These are phyloP conservation scores for Fusarium decemcellulare DNA, from an alignment of 2,329 filamentous ascomycete species.

Conservation along the genomic window DNA sequence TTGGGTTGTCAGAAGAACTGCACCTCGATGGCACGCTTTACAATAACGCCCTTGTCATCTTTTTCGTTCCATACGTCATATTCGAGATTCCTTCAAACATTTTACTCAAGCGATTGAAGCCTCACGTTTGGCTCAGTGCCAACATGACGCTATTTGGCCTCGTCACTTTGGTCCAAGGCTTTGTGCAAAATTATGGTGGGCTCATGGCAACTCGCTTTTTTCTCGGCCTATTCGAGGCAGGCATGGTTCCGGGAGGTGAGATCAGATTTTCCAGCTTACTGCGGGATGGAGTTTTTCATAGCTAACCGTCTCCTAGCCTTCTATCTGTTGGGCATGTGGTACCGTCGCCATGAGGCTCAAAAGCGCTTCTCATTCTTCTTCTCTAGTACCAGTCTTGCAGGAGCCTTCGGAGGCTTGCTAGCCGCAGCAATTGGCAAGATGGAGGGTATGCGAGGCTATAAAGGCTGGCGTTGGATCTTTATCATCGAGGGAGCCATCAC, in stretches of 20 bases:
- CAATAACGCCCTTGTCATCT: slow-evolving; percentile 37
- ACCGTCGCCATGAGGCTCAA: neutral
- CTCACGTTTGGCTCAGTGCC: slow-evolving; percentile 10
- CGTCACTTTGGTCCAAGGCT: neutral
- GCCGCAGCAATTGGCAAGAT: slow-evolving; percentile 54
- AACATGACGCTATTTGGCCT: slow-evolving; percentile 18
- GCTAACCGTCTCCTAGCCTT: neutral
- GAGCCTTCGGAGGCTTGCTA: neutral
- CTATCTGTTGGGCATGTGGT: neutral
- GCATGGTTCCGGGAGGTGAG: too few relatives aligned
- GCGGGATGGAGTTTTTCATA: too few relatives aligned
- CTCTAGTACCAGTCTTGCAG: neutral
- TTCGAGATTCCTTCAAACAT: slow-evolving; percentile 44
- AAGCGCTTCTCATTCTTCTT: neutral
- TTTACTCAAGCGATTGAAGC: slow-evolving; percentile 16
- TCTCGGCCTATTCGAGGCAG: too few relatives aligned
- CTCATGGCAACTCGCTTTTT: too few relatives aligned
- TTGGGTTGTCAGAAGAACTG: too few relatives aligned
- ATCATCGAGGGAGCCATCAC: slow-evolving; percentile 77
- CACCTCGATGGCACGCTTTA: slow-evolving; percentile 9
- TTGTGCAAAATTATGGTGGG: neutral
- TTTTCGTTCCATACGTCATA: slow-evolving; percentile 40
- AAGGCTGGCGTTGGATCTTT: slow-evolving; percentile 72
- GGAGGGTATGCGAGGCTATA: slow-evolving; percentile 67
- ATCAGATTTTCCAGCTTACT: too few relatives aligned